Conservation (phyloP, 2,329 filamentous ascomycete species). For the Penicillium corylophilum region DNA sequence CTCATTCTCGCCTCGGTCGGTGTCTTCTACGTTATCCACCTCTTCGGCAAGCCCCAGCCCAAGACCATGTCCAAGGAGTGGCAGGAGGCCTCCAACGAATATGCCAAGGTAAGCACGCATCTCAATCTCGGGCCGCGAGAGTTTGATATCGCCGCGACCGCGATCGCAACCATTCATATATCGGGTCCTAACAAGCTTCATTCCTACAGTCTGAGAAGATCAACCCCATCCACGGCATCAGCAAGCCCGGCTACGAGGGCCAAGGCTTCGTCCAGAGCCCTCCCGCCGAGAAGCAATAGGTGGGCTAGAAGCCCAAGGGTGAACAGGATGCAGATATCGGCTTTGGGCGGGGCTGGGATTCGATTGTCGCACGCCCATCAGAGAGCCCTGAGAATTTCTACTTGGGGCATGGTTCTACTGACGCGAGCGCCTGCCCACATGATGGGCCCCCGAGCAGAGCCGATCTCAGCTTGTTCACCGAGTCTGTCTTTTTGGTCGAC, state of each 20-base stretch:
- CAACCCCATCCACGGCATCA: conserved; percentile 83
- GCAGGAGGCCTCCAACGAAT: conserved; percentile 94
- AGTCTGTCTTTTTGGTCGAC: conserved; percentile 30
- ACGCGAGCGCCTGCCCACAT: conserved; percentile 14
- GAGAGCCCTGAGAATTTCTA: not conserved
- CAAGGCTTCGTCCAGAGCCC: conserved; percentile 72
- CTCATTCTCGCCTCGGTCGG: conserved; percentile 66
- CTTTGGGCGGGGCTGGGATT: conserved; percentile 4
- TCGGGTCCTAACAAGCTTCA: conserved; percentile 20
- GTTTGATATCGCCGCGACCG: not conserved
- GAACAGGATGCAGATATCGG: conserved; percentile 25
- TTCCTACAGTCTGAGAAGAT: conserved; percentile 69
- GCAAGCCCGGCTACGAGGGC: conserved; percentile 74
- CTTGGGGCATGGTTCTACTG: not conserved
- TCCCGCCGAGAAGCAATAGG: conserved; percentile 41
- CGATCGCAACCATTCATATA: conserved; percentile 9
- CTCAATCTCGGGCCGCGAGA: not conserved
- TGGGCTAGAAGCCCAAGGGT: conserved; percentile 18
- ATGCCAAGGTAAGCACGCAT: conserved; percentile 72
- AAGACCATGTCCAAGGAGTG: conserved; percentile 94
- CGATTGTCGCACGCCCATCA: conserved; percentile 3
- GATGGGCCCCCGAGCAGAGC: conserved; percentile 5
- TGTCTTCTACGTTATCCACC: conserved; percentile 71
- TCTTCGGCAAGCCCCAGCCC: conserved; percentile 70
- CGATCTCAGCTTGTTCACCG: conserved; percentile 20